phyloP scores from a whole-genome alignment of 495 filamentous ascomycete genomes.

The Xylaria scruposa region DNA sequence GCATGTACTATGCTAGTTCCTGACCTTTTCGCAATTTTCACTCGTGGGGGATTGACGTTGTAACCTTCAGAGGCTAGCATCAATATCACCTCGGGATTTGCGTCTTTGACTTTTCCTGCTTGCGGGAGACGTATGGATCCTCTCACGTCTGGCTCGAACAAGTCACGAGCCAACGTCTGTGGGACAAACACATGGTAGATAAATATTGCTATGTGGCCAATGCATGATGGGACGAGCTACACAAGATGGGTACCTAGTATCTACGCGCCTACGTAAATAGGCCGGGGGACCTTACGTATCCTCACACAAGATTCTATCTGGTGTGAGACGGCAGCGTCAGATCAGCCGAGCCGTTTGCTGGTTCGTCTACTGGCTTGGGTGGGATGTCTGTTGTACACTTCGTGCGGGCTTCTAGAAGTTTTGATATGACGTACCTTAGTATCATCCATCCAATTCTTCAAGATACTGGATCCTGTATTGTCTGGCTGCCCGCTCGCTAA shows the following conservation, averaged over 20 bases:
- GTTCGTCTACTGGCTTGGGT: neutral
- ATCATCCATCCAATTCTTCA: neutral
- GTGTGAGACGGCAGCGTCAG: neutral
- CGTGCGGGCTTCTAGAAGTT: neutral
- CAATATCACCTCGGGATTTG: neutral
- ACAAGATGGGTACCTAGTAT: conserved; percentile 11
- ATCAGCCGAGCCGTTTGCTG: conserved; percentile 5
- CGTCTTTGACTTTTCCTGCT: neutral
- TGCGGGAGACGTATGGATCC: neutral
- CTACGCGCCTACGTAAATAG: neutral
- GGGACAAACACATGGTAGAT: conserved; percentile 11
- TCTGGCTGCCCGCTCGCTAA: neutral
- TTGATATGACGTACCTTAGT: neutral
- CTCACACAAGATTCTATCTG: neutral
- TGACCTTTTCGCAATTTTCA: neutral
- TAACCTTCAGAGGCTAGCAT: neutral
- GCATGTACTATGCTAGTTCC: neutral
- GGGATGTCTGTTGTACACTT: neutral
- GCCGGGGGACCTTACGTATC: conserved; percentile 10
- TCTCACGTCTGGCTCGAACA: neutral
- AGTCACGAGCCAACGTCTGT: conserved; percentile 8
- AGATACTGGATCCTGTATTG: neutral
- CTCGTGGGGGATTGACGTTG: neutral
- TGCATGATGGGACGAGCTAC: conserved; percentile 6
- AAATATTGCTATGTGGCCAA: neutral